Conservation (phyloP, 495 filamentous ascomycete species). For the Penicillium odoratum region DNA sequence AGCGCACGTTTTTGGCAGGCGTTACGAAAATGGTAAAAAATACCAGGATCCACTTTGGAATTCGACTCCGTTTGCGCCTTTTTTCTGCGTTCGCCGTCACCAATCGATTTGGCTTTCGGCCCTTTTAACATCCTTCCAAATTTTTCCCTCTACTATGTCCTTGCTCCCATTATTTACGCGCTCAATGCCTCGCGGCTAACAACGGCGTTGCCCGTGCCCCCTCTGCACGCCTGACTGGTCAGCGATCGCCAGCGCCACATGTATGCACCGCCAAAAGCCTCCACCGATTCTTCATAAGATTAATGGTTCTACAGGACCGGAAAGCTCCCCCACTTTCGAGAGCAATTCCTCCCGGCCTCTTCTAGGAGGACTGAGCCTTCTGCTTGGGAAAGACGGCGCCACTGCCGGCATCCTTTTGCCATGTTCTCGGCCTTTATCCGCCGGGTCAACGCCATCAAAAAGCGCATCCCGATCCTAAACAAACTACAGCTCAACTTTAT, state of each 20-base stretch:
- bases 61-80: constrained; percentile 18
- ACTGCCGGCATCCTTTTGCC: constrained; percentile 16
- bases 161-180: neutral
- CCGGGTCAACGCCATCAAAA: constrained; percentile 21
- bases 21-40: constrained; percentile 1
- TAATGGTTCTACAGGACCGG: constrained; percentile 14
- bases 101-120: constrained; percentile 1
- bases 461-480: constrained; percentile 36
- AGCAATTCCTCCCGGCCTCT: constrained; percentile 10
- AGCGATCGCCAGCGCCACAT: constrained; percentile 16
- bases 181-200: constrained; percentile 28
- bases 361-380: constrained; percentile 12
- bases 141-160: constrained; percentile 3
- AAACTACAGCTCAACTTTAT: constrained; percentile 79
- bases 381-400: constrained; percentile 18
- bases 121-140: neutral
- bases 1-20: constrained; percentile 18
- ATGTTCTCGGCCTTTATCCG: constrained; percentile 36
- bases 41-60: neutral
- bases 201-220: constrained; percentile 17
- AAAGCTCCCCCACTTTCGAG: constrained; percentile 21
- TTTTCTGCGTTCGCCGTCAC: constrained; percentile 5
- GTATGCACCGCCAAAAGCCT: constrained; percentile 4
- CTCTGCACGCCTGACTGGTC: constrained; percentile 21
- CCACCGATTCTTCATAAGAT: neutral